Base-by-base conservation (phyloP, 805 yeast species). In the Yarrowia hollandica region DNA sequence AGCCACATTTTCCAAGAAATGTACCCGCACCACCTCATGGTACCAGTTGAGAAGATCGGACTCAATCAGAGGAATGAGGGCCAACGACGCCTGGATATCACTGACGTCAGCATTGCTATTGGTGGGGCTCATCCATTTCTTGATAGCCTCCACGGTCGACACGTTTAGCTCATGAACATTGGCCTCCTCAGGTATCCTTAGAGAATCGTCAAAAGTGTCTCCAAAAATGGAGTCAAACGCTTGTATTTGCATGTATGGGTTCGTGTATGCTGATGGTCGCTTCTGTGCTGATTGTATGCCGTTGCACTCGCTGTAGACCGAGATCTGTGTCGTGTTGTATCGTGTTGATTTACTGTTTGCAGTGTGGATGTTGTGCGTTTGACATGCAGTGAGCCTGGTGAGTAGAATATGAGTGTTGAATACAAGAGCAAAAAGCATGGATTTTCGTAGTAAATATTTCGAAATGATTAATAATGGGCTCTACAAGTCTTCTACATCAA, bases 1-100 rank as follows among this genome's bases (percentile, higher is more conserved):
- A 11, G 41, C 42, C n/a, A 59, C 63, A 26, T 21, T 39, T 28
- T 59, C 42, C 26, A 48, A 23, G 22, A 61, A 62, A 25, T 62
- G 61, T 4, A 35, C 44, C 10, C 55, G 37, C 5, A 62, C 60
- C 7, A 54, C 44, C 16, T 58, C 59, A 18, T 42, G 37, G 48
- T 60, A 60, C 58, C 58, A 52, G 25, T n/a, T 28, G 26, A 52
- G 35, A 1, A 52, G 42, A 8, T 38, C 54, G 9, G 37, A 16
- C 15, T 41, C 37, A 21, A 41, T 28, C 22, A 39, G 14, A 11
- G 59, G 59, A 28, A 52, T 35, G 19, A 52, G 23, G 5, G 39
- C 58, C 1, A 52, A 15, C 1, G 33, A 26, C 3, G 42, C 25
- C 26, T 25, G 34, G 10, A 52, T 35, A 12, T 52, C 58, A 15